Percentiles rank a stretch among this genome's conserved stretches.
These are phyloP conservation scores for Calonectria hawksworthii DNA, from an alignment of 2,329 filamentous ascomycete genomes.

Conservation along the genomic window DNA sequence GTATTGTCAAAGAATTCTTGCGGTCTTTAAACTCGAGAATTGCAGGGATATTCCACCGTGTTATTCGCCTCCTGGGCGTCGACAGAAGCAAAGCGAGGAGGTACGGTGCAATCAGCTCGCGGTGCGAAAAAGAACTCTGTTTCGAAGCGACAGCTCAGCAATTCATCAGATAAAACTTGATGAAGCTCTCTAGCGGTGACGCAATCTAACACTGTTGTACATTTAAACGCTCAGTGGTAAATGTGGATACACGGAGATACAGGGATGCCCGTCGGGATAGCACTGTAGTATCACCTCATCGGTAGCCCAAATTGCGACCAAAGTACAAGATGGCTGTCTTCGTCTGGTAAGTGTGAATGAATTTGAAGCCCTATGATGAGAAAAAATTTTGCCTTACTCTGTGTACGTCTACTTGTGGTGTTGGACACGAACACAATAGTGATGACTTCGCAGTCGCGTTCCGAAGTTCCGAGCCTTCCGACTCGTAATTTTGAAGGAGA, in stretches of 20 bases:
- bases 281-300: neutral
- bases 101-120: neutral
- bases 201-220: neutral
- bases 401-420: no score
- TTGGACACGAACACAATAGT: neutral
- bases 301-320: neutral
- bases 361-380: neutral
- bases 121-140: neutral
- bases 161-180: neutral
- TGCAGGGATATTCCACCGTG: neutral
- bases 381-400: neutral
- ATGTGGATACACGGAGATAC: constrained; percentile 14
- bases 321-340: no score
- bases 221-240: neutral
- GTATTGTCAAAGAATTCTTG: no score
- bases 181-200: neutral
- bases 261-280: neutral
- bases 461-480: neutral
- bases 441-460: neutral
- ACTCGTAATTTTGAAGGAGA: no score
- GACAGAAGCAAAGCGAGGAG: no score
- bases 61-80: neutral
- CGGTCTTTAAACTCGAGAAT: neutral
- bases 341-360: neutral
- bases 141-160: neutral